Evolutionary conservation across 768 basidiomycete species (phyloP), one percentile per base, ranked within the genome.

Genomic region (Pleurotus giganteus): DNA sequence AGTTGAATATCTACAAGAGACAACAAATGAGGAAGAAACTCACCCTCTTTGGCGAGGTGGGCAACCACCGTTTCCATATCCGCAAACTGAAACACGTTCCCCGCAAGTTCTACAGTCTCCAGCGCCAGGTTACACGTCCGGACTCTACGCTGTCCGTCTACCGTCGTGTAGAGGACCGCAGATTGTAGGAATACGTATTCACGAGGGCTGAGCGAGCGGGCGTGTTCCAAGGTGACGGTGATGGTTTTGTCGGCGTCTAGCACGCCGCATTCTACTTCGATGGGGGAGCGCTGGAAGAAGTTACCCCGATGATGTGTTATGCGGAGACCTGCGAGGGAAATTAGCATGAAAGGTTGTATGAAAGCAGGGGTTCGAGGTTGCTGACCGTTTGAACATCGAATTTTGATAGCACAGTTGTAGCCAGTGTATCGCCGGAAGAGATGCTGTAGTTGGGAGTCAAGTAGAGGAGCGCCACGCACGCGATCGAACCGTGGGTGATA

Each of bases 401-500:
- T 80, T 31, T 88, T 80, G 72, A 94, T 78, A 2, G 82, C 79
- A 58, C 88, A 91, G 63, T 90, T 89, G 65, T 88, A 98, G 0
- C 75, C 93, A 7, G 87, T 86, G 60, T 80, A 85, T 23, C 93
- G 78, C 2, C 75, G 72, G 27, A 92, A 63, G 5, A 95, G 65
- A 17, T 91, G 78, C 53, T 76, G 76, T 19, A 98, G 64, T 62
- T 98, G 91, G n/a, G 86, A 87, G n/a, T 78, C 71, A 11, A 99
- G 63, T 4, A 83, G 72, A 6, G 73, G 62, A 6, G 77, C 77
- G 65, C 97, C 94, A 46, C 88, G 80, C 5, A 69, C 66, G 2
- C 82, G 78, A 50, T 87, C 80, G 66, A 93, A 99, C n/a, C 91
- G 81, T 7, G 96, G 97, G 63, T 95, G 89, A 74, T 88, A 96